Evolutionary conservation across 352 stramenopile species (phyloP).

Genomic region (Phytophthora podocarpi): DNA sequence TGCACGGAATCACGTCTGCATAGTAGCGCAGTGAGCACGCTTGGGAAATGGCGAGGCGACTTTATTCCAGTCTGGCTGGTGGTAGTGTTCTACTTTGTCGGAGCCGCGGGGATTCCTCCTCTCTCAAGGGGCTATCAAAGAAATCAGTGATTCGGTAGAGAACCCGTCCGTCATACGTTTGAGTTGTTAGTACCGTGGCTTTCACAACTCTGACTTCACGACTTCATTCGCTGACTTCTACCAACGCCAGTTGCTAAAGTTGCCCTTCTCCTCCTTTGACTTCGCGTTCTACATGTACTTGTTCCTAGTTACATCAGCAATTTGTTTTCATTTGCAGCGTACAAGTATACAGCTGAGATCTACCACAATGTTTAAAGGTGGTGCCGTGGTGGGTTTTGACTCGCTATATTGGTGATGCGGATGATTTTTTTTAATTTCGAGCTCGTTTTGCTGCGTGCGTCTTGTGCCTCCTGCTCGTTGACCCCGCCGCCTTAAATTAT

Average conservation of each 20-base stretch:
- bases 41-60: too few species aligned
- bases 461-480: slow-evolving; percentile 5
- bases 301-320: background rate
- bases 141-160: too few species aligned
- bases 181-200: background rate
- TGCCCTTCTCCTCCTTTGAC: slow-evolving; percentile 1
- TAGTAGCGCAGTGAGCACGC: too few species aligned
- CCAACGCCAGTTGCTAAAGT: background rate
- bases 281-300: slow-evolving; percentile 16
- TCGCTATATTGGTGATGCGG: slow-evolving; percentile 37
- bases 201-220: background rate
- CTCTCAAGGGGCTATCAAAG: too few species aligned
- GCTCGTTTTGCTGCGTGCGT: slow-evolving; percentile 4
- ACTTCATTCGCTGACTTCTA: background rate
- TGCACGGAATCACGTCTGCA: too few species aligned
- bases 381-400: slow-evolving; percentile 35
- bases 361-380: slow-evolving; percentile 11
- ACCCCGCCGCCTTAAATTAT: slow-evolving; percentile 12
- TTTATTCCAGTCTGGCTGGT: too few species aligned
- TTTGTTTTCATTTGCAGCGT: slow-evolving; percentile 26
- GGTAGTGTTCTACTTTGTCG: background rate
- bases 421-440: slow-evolving; percentile 19
- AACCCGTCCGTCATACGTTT: background rate
- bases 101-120: background rate
- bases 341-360: slow-evolving; percentile 20